phyloP scores from a whole-genome alignment of 129 eudicot species.

The Dittrichia graveolens region DNA sequence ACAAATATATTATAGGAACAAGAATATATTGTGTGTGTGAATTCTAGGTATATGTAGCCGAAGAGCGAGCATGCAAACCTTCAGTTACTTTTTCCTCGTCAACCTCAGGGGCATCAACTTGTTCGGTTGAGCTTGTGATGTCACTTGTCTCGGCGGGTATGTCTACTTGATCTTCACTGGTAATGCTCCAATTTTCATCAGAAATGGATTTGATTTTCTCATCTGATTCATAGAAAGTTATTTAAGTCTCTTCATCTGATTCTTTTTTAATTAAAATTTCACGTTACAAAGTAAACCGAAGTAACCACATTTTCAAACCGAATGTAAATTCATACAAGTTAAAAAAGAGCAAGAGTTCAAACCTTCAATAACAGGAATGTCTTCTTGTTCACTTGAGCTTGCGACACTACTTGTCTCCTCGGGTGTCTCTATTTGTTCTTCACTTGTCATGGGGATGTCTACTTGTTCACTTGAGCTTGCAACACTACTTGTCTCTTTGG shows the following conservation, averaged over 20 bases:
- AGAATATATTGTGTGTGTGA: no score
- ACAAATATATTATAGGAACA: no score
- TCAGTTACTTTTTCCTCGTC: conserved; percentile 25
- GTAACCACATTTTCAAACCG: not conserved
- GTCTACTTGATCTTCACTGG: conserved; percentile 32
- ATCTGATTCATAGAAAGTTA: conserved; percentile 25
- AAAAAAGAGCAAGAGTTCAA: conserved; percentile 23
- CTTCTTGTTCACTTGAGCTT: conserved; percentile 40
- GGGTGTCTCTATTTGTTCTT: conserved; percentile 16
- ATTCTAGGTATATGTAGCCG: no score
- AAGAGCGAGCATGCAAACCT: conserved; percentile 46
- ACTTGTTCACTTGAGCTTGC: conserved; percentile 36
- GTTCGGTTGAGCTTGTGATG: conserved; percentile 41
- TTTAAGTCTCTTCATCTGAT: not conserved
- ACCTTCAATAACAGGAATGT: conserved; percentile 38
- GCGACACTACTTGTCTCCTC: conserved; percentile 16
- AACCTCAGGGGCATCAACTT: conserved; percentile 35
- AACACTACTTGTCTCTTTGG: conserved; percentile 13
- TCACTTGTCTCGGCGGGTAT: conserved; percentile 26
- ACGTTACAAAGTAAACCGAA: not conserved
- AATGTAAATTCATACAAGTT: not conserved
- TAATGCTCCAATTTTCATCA: conserved; percentile 32
- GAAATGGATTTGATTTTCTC: conserved; percentile 1
- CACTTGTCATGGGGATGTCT: conserved; percentile 29
- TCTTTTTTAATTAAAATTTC: not conserved